A percentile compares a stretch with the other conserved stretches of the same genome.
Evolutionary conservation across 306 rosid genomes (phyloP).

Genomic region (Quercus dentata): DNA sequence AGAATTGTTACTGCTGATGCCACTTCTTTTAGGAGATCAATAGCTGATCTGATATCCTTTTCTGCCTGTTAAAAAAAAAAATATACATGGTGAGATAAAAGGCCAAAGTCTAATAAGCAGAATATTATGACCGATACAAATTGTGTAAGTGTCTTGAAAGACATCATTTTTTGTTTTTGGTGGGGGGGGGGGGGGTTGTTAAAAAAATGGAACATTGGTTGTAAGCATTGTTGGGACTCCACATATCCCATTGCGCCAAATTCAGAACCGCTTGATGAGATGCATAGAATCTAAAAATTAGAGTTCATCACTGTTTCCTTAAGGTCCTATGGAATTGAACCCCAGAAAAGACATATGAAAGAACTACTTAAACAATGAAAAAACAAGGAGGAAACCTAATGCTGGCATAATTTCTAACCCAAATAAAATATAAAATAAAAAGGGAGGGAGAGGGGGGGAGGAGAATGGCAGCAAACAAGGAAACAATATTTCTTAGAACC

Average conservation of each 20-base stretch:
- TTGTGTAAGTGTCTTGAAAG: background rate
- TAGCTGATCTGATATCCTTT: constrained; percentile 59
- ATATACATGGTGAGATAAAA: constrained; percentile 24
- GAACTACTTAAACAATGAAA: background rate
- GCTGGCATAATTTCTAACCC: background rate
- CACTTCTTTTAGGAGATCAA: constrained; percentile 67
- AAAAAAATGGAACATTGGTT: background rate
- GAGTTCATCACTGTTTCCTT: background rate
- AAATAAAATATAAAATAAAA: background rate
- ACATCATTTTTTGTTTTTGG: background rate
- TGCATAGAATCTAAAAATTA: background rate
- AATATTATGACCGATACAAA: background rate
- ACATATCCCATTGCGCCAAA: background rate
- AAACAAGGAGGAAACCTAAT: background rate
- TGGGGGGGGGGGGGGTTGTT: too few species aligned
- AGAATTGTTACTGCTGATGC: constrained; percentile 58
- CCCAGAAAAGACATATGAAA: background rate
- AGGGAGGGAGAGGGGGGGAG: background rate
- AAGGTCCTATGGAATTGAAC: background rate
- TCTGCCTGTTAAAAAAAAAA: constrained; percentile 54
- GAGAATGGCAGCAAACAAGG: background rate
- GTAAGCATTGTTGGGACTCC: background rate
- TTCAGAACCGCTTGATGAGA: background rate
- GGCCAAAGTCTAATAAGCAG: constrained; percentile 20
- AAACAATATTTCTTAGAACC: background rate